phyloP scores from a whole-genome alignment of 2,329 filamentous ascomycete genomes.

The Diaporthe aspalathi region DNA sequence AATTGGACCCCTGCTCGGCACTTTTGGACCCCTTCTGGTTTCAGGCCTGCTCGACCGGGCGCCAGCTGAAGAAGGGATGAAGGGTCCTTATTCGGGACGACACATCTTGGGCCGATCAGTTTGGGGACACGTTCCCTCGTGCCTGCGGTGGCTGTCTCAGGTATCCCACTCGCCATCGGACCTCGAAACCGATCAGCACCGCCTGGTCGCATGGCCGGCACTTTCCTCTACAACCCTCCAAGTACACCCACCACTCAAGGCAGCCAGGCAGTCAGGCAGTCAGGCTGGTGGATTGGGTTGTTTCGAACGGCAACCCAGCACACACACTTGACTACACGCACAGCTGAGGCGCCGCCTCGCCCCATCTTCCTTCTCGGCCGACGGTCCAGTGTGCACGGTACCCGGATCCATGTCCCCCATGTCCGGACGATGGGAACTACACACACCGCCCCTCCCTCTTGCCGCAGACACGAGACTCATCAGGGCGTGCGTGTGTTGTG shows the following conservation, averaged over 20 bases:
- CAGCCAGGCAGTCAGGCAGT: not conserved
- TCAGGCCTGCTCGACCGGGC: conserved; percentile 9
- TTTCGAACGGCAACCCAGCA: not conserved
- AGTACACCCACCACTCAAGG: no score
- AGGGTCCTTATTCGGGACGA: conserved; percentile 17
- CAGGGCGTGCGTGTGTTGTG: conserved; percentile 3
- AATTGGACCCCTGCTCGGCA: conserved; percentile 12
- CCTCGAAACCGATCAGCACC: conserved; percentile 12
- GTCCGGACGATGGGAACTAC: conserved; percentile 18
- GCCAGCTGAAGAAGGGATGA: conserved; percentile 17
- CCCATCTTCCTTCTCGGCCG: conserved; percentile 5
- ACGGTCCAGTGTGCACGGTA: conserved; percentile 8
- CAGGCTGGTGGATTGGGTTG: not conserved
- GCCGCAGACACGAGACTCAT: conserved; percentile 23
- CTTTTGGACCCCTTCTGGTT: conserved; percentile 25
- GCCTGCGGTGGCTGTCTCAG: conserved; percentile 7
- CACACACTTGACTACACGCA: not conserved
- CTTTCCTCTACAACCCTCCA: no score
- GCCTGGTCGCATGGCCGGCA: not conserved
- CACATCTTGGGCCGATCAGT: conserved; percentile 18
- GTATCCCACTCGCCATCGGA: conserved; percentile 3
- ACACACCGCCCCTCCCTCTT: conserved; percentile 21
- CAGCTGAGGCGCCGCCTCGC: conserved; percentile 2
- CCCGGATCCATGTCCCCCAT: conserved; percentile 7
- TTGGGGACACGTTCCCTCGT: not conserved